These are phyloP conservation scores for Suillus cothurnatus DNA, from an alignment of 768 basidiomycete species.

Conservation along the genomic window DNA sequence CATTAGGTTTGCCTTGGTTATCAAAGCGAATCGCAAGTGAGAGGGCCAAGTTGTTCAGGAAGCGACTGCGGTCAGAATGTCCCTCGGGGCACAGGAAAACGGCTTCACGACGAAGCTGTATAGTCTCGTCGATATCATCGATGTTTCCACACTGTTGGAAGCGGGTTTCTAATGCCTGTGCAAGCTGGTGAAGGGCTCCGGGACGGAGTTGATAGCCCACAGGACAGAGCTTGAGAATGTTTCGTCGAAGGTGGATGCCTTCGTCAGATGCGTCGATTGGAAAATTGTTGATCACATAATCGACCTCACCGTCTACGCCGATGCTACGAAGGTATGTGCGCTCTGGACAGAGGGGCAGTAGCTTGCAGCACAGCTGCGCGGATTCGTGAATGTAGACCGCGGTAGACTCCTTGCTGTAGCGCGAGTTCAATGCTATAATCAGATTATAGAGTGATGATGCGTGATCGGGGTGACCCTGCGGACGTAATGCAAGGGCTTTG, in stretches of 20 bases:
- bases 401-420: conserved; percentile 12
- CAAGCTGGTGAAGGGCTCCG: neutral
- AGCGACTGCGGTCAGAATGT: conserved; percentile 6
- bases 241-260: neutral
- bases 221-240: neutral
- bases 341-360: neutral
- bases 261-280: neutral
- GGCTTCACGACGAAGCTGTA: conserved; percentile 4
- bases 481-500: conserved; percentile 10
- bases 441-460: conserved; percentile 14
- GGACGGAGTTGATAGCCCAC: neutral
- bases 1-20: conserved; percentile 7
- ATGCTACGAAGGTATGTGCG: neutral
- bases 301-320: neutral
- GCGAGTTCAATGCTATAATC: conserved; percentile 7
- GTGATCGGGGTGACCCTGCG: conserved; percentile 11
- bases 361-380: neutral
- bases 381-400: conserved; percentile 19
- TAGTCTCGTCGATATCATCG: conserved; percentile 13
- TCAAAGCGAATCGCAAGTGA: conserved; percentile 13
- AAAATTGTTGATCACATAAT: neutral
- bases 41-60: conserved; percentile 14
- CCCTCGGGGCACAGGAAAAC: conserved; percentile 14
- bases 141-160: neutral
- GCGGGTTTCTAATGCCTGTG: too few species aligned